Conservation (phyloP, 148 eudicot species). For the Rhododendron williamsianum region DNA sequence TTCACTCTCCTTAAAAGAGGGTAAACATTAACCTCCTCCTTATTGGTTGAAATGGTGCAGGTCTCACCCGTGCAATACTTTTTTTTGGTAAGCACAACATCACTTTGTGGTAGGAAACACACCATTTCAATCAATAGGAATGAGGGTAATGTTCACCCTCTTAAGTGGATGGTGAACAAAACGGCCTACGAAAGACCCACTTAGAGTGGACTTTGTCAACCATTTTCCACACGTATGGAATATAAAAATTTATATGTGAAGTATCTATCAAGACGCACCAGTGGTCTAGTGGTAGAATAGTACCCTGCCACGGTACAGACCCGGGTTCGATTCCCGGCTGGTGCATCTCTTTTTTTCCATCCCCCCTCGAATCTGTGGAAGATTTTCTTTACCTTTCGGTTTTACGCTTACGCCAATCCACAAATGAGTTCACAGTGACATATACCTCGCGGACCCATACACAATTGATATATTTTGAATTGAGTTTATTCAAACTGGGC, state of each 20-base stretch:
- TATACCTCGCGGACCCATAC: neutral
- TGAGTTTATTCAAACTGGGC: neutral
- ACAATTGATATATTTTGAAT: neutral
- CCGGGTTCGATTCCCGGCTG: slow-evolving; percentile 74
- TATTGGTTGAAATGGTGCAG: too few species aligned
- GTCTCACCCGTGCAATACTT: too few species aligned
- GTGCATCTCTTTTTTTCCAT: slow-evolving; percentile 17
- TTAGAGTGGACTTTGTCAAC: neutral
- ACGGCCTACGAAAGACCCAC: too few species aligned
- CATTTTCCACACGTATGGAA: neutral
- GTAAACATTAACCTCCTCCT: too few species aligned
- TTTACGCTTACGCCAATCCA: neutral
- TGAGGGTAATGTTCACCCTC: too few species aligned
- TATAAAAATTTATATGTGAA: neutral
- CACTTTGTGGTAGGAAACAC: too few species aligned
- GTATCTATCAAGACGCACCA: slow-evolving; percentile 13
- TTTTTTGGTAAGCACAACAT: too few species aligned
- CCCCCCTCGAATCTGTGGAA: neutral
- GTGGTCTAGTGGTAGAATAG: slow-evolving; percentile 75
- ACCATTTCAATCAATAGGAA: too few species aligned
- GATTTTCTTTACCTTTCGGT: neutral
- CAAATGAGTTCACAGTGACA: neutral
- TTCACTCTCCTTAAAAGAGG: too few species aligned
- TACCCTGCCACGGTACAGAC: slow-evolving; percentile 77
- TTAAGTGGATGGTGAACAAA: too few species aligned